Percentiles rank a stretch among this genome's conserved stretches.
These are phyloP conservation scores for Penicillium silybi DNA, from an alignment of 495 filamentous ascomycete genomes.

Conservation along the genomic window DNA sequence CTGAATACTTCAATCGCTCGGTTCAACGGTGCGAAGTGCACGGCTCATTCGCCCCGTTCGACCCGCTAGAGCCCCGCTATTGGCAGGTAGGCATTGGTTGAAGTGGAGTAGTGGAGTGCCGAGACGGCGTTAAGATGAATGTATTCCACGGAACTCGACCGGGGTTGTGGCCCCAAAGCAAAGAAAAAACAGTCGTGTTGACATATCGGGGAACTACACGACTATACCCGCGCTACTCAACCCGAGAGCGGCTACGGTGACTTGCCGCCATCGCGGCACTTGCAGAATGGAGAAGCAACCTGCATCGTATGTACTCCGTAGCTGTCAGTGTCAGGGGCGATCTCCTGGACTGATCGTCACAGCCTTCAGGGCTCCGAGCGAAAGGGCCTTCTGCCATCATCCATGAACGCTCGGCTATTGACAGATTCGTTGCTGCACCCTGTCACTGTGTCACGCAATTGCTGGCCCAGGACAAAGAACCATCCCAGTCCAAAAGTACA, in stretches of 20 bases:
- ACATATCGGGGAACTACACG: neutral
- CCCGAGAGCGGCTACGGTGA: neutral
- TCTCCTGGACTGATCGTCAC: neutral
- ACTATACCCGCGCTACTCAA: neutral
- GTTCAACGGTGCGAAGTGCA: neutral
- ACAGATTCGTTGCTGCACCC: neutral
- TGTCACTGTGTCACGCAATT: neutral
- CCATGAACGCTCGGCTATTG: neutral
- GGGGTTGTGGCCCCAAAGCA: no score
- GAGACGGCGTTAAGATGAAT: neutral
- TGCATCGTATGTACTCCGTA: neutral
- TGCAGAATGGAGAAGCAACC: neutral
- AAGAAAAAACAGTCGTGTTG: no score
- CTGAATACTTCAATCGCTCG: neutral
- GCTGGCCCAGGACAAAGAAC: slow-evolving; percentile 6
- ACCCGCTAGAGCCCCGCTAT: neutral
- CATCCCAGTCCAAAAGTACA: neutral
- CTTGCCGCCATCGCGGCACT: neutral
- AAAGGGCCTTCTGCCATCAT: neutral
- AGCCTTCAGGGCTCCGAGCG: neutral
- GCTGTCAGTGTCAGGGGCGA: neutral
- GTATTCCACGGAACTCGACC: neutral
- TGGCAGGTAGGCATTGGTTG: neutral
- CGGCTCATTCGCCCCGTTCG: no score
- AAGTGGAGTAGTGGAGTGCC: neutral